These are phyloP conservation scores for Pueraria montana DNA, from an alignment of 306 rosid genomes.

Conservation along the genomic window DNA sequence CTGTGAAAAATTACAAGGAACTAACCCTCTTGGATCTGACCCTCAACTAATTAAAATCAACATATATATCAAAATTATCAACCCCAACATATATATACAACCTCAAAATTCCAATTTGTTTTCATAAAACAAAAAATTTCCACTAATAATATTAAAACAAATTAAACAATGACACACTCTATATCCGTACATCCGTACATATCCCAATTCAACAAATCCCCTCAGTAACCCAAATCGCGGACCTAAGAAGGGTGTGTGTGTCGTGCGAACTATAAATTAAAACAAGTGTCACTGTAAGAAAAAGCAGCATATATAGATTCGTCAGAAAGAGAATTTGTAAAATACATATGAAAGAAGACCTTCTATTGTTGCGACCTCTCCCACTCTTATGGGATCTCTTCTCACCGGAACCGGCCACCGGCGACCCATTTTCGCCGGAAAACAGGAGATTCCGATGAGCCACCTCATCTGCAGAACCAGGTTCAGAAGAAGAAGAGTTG, in stretches of 20 bases:
- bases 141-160: neutral
- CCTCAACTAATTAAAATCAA: neutral
- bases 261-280: neutral
- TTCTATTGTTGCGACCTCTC: conserved; percentile 75
- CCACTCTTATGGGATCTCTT: conserved; percentile 53
- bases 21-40: neutral
- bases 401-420: conserved; percentile 46
- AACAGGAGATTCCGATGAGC: neutral
- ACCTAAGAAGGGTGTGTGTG: neutral
- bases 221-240: neutral
- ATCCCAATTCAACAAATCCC: neutral
- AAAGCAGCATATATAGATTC: neutral
- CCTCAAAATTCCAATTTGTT: too few relatives aligned
- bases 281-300: too few relatives aligned
- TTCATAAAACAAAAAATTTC: neutral
- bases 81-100: too few relatives aligned
- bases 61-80: too few relatives aligned
- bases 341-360: conserved; percentile 46
- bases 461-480: neutral
- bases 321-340: neutral
- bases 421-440: neutral
- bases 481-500: neutral
- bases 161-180: too few relatives aligned
- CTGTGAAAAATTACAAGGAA: neutral
- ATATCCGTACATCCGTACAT: too few relatives aligned